Evolutionary conservation across 139 green algal genomes (phyloP).

Genomic region (Pseudopediastrum boryanum): DNA sequence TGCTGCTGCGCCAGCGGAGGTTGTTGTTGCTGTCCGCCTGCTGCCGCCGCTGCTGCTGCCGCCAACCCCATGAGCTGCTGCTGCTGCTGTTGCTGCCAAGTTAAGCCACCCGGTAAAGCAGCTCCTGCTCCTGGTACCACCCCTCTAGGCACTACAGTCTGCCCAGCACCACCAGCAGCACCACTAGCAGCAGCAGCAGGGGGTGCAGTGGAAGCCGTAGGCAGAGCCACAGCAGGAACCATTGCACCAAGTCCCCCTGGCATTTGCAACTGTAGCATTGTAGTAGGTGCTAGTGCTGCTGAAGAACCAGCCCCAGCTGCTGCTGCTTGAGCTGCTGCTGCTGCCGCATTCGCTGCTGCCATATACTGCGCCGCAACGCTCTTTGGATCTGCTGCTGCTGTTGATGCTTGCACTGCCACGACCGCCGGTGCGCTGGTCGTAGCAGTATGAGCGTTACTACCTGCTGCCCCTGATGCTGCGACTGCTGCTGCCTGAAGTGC

Average conservation of each 20-base stretch:
- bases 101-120: too few species aligned
- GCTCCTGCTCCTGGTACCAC: too few species aligned
- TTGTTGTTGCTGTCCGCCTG: conserved; percentile 9
- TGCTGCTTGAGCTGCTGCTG: not conserved
- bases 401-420: not conserved
- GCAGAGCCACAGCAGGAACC: conserved; percentile 3
- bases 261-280: conserved; percentile 20
- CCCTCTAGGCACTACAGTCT: too few species aligned
- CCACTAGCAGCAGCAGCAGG: too few species aligned
- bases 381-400: too few species aligned
- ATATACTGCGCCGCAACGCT: too few species aligned
- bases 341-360: conserved; percentile 22
- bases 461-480: not conserved
- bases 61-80: conserved; percentile 30
- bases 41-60: conserved; percentile 21
- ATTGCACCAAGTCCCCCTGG: conserved; percentile 7
- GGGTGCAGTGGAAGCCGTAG: too few species aligned
- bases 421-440: conserved; percentile 1
- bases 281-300: not conserved
- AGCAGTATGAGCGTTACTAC: conserved; percentile 30
- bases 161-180: too few species aligned
- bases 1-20: conserved; percentile 16
- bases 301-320: not conserved
- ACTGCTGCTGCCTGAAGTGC: not conserved
- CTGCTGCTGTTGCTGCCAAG: conserved; percentile 29